Evolutionary conservation across 2,329 filamentous ascomycete species (phyloP), one percentile per base, ranked within the genome.

Genomic region (Graphilbum fragrans): DNA sequence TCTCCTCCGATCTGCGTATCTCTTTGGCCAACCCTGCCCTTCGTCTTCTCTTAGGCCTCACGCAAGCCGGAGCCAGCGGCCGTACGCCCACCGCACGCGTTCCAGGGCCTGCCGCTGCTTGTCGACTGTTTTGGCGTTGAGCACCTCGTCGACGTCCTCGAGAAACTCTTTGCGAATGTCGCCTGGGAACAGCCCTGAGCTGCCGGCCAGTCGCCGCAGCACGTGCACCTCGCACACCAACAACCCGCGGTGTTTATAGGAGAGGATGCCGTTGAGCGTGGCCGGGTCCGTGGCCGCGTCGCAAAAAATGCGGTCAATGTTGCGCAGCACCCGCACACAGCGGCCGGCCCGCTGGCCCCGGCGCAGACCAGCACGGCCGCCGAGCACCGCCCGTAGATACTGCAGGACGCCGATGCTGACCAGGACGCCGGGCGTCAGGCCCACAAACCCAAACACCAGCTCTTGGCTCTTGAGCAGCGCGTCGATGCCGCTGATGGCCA

Each of bases 401-500:
- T 77, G 77, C 37, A 81, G 62, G 11, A 78, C 62, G n/a, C 77
- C 80, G 47, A 90, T 77, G 2, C 81, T 83, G 31, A 96, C 85
- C 23, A 98, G 66, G n/a, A 96, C 73, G 12, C 92, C 90, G 0
- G 92, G 92, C 0, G 92, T 96, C 21, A 98, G 67, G 6, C 88
- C 88, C 31, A 98, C 81, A 55, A 98, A 94, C n/a, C 86, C 92
- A 63, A 98, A 98, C 20, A 98, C 85, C 37, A 98, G 72, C 57
- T 98, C 90, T 57, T 98, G 92, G 54, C 88, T 95, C 65, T 92
- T 94, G 44, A 98, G 71, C 25, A 98, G 72, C 27, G 86, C 78
- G 65, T 98, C 90, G 49, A 98, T 98, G 17, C 92, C 92, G 45
- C 84, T 86, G 65, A 98, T 88, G 14, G 92, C 92, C 46, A 96